These are phyloP conservation scores for Linderniella brevidens DNA, from an alignment of 257 asterid genomes.

Conservation along the genomic window DNA sequence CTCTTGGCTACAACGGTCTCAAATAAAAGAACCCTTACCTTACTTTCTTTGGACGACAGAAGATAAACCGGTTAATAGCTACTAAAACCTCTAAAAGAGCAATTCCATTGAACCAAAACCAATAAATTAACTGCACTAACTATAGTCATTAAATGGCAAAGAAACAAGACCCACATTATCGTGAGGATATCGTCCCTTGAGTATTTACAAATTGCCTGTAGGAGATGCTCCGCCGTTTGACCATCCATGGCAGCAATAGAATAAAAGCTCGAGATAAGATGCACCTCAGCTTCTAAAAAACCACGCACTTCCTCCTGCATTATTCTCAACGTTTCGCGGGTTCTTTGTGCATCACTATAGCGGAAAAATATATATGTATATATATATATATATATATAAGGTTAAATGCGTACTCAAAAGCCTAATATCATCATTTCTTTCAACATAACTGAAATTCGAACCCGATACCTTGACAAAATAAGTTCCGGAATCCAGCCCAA, in stretches of 20 bases:
- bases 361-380: too few species aligned
- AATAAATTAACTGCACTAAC: not conserved
- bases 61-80: too few species aligned
- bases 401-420: not conserved
- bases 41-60: too few species aligned
- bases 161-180: slow-evolving; percentile 54
- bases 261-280: slow-evolving; percentile 77
- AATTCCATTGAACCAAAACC: not conserved
- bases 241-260: slow-evolving; percentile 97
- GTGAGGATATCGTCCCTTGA: slow-evolving; percentile 57
- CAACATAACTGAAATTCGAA: slow-evolving; percentile 5
- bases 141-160: not conserved
- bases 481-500: slow-evolving; percentile 93
- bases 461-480: slow-evolving; percentile 53
- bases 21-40: too few species aligned
- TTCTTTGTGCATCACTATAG: slow-evolving; percentile 75
- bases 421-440: slow-evolving; percentile 6
- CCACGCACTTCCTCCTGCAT: slow-evolving; percentile 73
- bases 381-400: too few species aligned
- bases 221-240: slow-evolving; percentile 87
- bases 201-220: slow-evolving; percentile 42
- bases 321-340: slow-evolving; percentile 64
- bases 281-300: slow-evolving; percentile 69
- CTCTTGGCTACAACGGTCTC: not conserved
- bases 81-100: not conserved